Base-by-base conservation (phyloP, 495 filamentous ascomycete species). In the Clavariopsis aquatica region DNA sequence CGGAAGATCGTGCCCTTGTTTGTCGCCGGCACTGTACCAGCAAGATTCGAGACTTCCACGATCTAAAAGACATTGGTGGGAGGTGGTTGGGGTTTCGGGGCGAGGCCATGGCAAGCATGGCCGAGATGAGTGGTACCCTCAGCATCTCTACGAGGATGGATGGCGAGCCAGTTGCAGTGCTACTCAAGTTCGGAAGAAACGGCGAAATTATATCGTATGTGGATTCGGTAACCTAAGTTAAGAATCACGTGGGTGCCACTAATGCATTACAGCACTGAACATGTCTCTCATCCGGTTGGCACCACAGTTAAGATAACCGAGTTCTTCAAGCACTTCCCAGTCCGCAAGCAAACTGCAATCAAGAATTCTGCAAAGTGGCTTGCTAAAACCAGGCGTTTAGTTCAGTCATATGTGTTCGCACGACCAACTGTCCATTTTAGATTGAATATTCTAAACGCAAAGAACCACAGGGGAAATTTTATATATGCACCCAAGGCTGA, bases 61-160 rank as follows among this genome's bases (percentile, higher is more conserved):
- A 98, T 54, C 79, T 96, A n/a, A 81, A 72, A 49, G 77, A 69
- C 15, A 69, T 90, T 2, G 89, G 85, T 19, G 85, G 87, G 0
- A 81, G 75, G n/a, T 88, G 81, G 1, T 77, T 96, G 38, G 94
- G 94, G 0, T 98, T 98, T 71, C 81, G 94, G 52, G 94, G 94
- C 10, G 86, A 93, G 72, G 92, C 94, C 10, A 75, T 98, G 52
- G 90, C 92, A 0, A 93, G 89, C 72, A 83, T 84, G 27, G 88
- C 85, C 19, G 84, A 90, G 59, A 72, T 96, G 65, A 89, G 82
- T 15, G 81, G 85, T 5, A 65, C 77, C 1, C 64, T 97, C 55
- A 80, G 76, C 0, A 76, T 97, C 34, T 88, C 82, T 2, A 98
- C 94, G 0, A 83, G 88, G 51, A 80, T 85, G 20, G 84, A 88